Base-by-base conservation (phyloP, 1,284 basidiomycete species). In the Sanguinoderma infundibulare region DNA sequence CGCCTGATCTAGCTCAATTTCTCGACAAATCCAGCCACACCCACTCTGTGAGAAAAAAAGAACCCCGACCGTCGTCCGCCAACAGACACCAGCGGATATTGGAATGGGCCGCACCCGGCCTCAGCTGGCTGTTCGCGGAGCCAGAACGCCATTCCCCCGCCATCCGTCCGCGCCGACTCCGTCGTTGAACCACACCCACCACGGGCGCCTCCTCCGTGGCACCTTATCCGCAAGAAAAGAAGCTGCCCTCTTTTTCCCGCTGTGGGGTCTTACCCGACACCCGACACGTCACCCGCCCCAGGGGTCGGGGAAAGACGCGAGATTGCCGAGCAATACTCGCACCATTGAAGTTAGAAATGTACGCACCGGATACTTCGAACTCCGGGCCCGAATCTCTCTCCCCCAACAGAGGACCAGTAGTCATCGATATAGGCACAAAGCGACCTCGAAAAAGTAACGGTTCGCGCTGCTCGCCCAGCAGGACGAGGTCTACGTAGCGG, bases 1-100 rank as follows among this genome's bases (percentile, higher is more conserved):
- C 24, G 35, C 50, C 38, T 63, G 58, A 64, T 66, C 65, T 64
- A 62, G 63, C 60, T 58, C 58, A 62, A 62, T 46, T 58, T 57
- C 46, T 46, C 50, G 34, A 47, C 51, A 53, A 39, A 44, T 40
- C 36, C 53, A 49, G 58, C 44, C 40, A 30, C 22, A 32, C 36
- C 39, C 32, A 39, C 36, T 57, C 50, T 58, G 60, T 52, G 60
- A 57, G 60, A 59, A 24, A 22, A 5, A 26, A 46, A 26, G 12
- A 26, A n/a, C n/a, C n/a, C 24, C 24, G 28, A 28, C 24, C 10
- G 22, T 34, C n/a, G 20, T 22, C 20, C 49, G 6, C 32, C n/a
- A 35, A 20, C 49, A 9, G 9, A 15, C 17, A 51, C 47, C 8
- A 8, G 26, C 15, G 28, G 28, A 47, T 26, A 47, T 14, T 35